These are phyloP conservation scores for Ogataea allantospora DNA, from an alignment of 805 yeast species.

Conservation along the genomic window DNA sequence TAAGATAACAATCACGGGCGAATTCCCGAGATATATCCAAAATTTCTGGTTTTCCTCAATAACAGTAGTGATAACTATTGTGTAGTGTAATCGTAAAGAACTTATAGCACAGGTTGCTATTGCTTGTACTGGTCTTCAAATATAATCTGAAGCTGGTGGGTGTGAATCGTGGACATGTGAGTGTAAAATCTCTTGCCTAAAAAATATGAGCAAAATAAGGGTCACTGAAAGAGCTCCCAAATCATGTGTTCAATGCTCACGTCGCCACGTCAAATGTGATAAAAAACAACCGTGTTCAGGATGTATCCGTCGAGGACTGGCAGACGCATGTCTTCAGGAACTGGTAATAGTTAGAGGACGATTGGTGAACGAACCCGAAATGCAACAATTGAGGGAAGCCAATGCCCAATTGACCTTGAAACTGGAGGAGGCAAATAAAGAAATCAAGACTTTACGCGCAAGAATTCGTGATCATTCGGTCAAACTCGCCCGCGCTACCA, in stretches of 20 bases:
- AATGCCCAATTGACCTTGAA: neutral
- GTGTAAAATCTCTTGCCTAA: too few relatives aligned
- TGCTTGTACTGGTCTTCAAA: too few relatives aligned
- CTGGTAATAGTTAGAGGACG: constrained; percentile 5
- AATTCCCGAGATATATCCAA: neutral
- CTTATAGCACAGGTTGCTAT: too few relatives aligned
- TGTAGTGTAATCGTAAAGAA: neutral
- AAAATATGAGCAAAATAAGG: neutral
- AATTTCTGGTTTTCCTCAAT: neutral
- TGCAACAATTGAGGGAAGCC: neutral
- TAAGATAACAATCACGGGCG: neutral
- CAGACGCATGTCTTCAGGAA: constrained; percentile 2
- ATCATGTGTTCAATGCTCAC: constrained; percentile 4
- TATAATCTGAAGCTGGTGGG: too few relatives aligned
- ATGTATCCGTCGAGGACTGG: constrained; percentile 2
- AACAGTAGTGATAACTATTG: too few relatives aligned
- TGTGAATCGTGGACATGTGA: too few relatives aligned
- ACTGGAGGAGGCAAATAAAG: constrained; percentile 3
- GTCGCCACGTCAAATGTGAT: constrained; percentile 5
- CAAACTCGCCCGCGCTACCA: neutral
- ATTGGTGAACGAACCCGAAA: constrained; percentile 2
- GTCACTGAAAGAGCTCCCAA: constrained; percentile 9
- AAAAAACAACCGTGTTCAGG: constrained; percentile 4
- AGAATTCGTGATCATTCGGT: neutral
- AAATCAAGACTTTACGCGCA: neutral